Evolutionary conservation across 225 moss, liverwort and hornwort species (phyloP).

Genomic region (Marchantia paleacea): DNA sequence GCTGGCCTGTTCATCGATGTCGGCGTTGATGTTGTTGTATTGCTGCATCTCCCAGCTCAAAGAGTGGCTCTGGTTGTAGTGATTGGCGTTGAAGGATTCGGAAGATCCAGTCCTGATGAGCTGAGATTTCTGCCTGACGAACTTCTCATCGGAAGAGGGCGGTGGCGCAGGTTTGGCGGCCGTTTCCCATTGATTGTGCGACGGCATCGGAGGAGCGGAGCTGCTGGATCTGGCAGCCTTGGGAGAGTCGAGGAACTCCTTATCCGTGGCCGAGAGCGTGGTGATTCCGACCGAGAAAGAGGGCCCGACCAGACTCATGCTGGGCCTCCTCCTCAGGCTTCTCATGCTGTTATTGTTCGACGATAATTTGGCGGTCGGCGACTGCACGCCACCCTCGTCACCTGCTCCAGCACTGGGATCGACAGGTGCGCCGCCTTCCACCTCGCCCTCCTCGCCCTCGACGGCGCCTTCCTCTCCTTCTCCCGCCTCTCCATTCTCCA

Average conservation of each 20-base stretch:
- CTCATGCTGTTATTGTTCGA: slow-evolving; percentile 50
- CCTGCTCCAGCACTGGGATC: slow-evolving; percentile 16
- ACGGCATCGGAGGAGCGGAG: slow-evolving; percentile 59
- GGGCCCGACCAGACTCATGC: slow-evolving; percentile 76
- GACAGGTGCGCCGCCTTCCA: neutral
- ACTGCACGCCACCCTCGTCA: slow-evolving; percentile 11
- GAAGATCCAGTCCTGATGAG: slow-evolving; percentile 48
- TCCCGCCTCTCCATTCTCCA: slow-evolving; percentile 22
- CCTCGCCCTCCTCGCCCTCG: slow-evolving; percentile 27
- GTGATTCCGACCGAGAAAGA: slow-evolving; percentile 88
- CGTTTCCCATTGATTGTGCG: slow-evolving; percentile 44
- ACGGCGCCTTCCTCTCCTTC: slow-evolving; percentile 23
- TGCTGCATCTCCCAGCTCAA: slow-evolving; percentile 44
- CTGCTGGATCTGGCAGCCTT: slow-evolving; percentile 30
- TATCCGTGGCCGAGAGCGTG: slow-evolving; percentile 88
- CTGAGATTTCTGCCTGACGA: slow-evolving; percentile 21
- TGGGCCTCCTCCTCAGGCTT: slow-evolving; percentile 64
- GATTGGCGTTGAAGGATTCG: slow-evolving; percentile 62
- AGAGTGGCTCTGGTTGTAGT: slow-evolving; percentile 25
- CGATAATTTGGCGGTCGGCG: slow-evolving; percentile 20
- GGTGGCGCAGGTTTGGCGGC: slow-evolving; percentile 12
- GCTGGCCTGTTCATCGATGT: slow-evolving; percentile 47
- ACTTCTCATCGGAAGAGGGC: slow-evolving; percentile 19
- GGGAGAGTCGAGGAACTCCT: slow-evolving; percentile 40
- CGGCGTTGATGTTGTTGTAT: slow-evolving; percentile 28